phyloP scores from a whole-genome alignment of 176 grass and related monocot species.

The Olyra latifolia region DNA sequence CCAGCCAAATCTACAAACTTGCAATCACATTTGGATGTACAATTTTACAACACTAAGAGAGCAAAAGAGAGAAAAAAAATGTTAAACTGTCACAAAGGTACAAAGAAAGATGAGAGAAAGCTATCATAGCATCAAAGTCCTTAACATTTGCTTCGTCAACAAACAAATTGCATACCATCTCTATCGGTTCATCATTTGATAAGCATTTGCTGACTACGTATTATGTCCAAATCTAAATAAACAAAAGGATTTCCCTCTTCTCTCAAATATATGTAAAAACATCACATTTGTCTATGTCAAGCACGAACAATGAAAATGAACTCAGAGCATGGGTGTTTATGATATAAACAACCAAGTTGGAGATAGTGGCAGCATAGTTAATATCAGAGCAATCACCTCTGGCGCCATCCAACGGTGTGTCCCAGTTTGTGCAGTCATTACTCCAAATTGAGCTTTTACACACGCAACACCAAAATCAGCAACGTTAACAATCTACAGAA shows the following conservation, averaged over 20 bases:
- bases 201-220: neutral
- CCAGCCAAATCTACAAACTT: too few relatives aligned
- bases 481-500: conserved; percentile 81
- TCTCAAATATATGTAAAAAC: neutral
- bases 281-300: neutral
- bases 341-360: conserved; percentile 18
- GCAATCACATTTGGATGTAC: conserved; percentile 6
- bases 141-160: neutral
- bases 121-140: neutral
- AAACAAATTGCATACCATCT: neutral
- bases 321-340: neutral
- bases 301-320: neutral
- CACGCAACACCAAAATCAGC: conserved; percentile 99
- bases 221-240: conserved; percentile 5
- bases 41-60: neutral
- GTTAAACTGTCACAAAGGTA: neutral
- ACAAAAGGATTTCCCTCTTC: neutral
- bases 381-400: conserved; percentile 61
- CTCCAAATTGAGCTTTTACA: conserved; percentile 92
- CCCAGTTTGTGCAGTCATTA: conserved; percentile 99
- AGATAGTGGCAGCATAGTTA: neutral
- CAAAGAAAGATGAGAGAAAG: neutral
- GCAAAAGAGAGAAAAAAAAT: neutral
- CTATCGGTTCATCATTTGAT: neutral
- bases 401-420: conserved; percentile 99